A percentile compares a stretch with the other conserved stretches of the same genome.
These are phyloP conservation scores for Dipteronia dyeriana DNA, from an alignment of 345 rosid species.

Conservation along the genomic window DNA sequence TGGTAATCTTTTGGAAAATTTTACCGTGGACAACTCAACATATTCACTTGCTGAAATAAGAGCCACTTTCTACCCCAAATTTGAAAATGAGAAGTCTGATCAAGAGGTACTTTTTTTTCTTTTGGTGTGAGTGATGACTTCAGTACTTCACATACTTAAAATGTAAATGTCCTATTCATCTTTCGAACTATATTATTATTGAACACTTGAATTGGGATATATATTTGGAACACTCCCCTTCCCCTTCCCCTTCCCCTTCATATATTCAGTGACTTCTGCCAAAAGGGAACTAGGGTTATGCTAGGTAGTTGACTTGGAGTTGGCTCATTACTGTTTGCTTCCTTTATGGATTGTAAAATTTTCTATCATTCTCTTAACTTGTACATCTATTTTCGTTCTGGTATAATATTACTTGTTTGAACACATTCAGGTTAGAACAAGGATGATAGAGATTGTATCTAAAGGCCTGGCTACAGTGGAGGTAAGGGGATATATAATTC, in stretches of 20 bases:
- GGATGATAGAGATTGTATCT: slow-evolving; percentile 93
- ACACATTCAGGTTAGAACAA: slow-evolving; percentile 60
- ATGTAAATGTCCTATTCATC: background rate
- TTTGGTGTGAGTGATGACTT: background rate
- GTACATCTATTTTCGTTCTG: background rate
- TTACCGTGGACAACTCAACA: slow-evolving; percentile 63
- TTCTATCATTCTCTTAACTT: background rate
- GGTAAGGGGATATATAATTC: slow-evolving; percentile 42
- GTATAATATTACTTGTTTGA: background rate
- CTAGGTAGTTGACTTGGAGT: background rate
- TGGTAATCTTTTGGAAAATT: slow-evolving; percentile 53
- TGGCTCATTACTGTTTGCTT: background rate
- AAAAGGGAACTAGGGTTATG: background rate
- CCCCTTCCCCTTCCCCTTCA: too few relatives aligned
- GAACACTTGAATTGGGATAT: background rate
- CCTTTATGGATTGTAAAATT: background rate
- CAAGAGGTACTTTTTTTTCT: slow-evolving; percentile 64
- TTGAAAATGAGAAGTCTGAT: slow-evolving; percentile 97
- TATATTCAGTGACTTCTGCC: background rate
- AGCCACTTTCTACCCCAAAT: slow-evolving; percentile 97
- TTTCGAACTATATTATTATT: background rate
- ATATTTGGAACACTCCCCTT: too few relatives aligned
- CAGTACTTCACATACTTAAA: background rate
- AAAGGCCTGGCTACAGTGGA: slow-evolving; percentile 82
- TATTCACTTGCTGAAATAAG: slow-evolving; percentile 75